A percentile compares a stretch with the other conserved stretches of the same genome.
phyloP scores from a whole-genome alignment of 176 grass and related monocot species.

The Hordeum marinum region DNA sequence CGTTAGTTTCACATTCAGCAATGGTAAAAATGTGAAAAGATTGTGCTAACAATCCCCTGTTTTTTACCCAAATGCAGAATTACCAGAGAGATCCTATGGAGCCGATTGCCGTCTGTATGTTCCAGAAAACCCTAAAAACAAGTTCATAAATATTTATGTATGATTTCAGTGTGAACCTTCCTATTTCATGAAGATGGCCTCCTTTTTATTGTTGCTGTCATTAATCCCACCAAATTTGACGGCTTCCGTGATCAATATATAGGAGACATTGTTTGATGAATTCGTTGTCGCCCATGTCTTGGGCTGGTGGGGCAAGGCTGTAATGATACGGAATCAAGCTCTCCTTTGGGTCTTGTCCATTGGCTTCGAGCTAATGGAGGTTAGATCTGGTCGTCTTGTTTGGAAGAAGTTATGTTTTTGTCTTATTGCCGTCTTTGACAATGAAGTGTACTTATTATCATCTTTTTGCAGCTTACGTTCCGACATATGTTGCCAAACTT shows the following conservation, averaged over 20 bases:
- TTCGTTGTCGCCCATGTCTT: slow-evolving; percentile 94
- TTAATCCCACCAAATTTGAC: slow-evolving; percentile 15
- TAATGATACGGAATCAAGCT: slow-evolving; percentile 96
- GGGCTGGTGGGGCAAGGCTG: slow-evolving; percentile 99
- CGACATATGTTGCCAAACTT: slow-evolving; percentile 99
- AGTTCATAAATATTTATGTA: slow-evolving; percentile 99
- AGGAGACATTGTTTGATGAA: slow-evolving; percentile 98
- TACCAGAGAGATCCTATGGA: slow-evolving; percentile 96
- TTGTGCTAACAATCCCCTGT: neutral
- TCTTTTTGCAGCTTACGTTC: slow-evolving; percentile 79
- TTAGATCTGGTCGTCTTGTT: slow-evolving; percentile 33
- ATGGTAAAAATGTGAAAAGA: neutral
- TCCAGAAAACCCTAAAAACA: slow-evolving; percentile 95
- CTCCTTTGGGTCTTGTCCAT: slow-evolving; percentile 94
- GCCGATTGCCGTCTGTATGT: slow-evolving; percentile 94
- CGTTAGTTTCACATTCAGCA: neutral
- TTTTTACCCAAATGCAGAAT: slow-evolving; percentile 39
- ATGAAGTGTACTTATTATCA: slow-evolving; percentile 24
- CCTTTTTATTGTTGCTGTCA: neutral
- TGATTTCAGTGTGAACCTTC: slow-evolving; percentile 49
- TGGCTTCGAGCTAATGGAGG: slow-evolving; percentile 99
- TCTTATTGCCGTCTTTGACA: slow-evolving; percentile 15
- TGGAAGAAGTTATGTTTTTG: slow-evolving; percentile 10
- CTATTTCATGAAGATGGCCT: slow-evolving; percentile 35
- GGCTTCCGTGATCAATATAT: slow-evolving; percentile 26